Evolutionary conservation across 108 stramenopile genomes (phyloP), one percentile per base, ranked within the genome.

Genomic region (Nitzschia putrida): DNA sequence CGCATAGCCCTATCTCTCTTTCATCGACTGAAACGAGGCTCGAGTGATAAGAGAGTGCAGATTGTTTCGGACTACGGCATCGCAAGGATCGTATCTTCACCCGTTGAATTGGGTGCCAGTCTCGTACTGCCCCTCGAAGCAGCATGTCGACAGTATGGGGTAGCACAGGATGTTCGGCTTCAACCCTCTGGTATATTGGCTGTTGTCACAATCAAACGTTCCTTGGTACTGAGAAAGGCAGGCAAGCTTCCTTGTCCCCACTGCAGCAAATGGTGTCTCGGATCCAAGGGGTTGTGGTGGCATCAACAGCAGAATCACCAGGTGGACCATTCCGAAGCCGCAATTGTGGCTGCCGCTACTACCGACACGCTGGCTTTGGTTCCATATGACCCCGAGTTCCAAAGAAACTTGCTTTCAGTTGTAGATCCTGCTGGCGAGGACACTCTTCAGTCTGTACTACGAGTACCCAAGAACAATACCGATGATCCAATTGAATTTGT

Each of bases 261-360:
- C 5, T 94, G 93, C 61, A 59, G 67, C 13, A 79, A 88, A 57
- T 94, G 93, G 93, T 86, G 73, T 68, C 88, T 83, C 52, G 92
- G 92, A n/a, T 75, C 70, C 50, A 94, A 94, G 73, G 93, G 93
- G 45, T 66, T 94, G 42, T 91, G 93, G 88, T 94, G 93, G 93
- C 93, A 94, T 74, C 83, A 81, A 59, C 74, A 87, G 37, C 65
- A 69, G 49, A 69, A 69, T 50, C 93, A 94, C 71, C 72, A 75
- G 8, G 55, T 76, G 9, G 78, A 78, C 16, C 78, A 89, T 76
- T 67, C 82, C 3, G 71, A 64, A 29, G 86, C 88, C 14, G 68
- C 81, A n/a, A 82, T 58, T 11, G 65, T 61, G 13, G 87, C 90
- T 11, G 73, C 85, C 0, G 64, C 66, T 20, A 54, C 43, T 18